A percentile compares a stretch with the other conserved stretches of the same genome.
Conservation (phyloP, 441 rosid species). For the Gossypium davidsonii region DNA sequence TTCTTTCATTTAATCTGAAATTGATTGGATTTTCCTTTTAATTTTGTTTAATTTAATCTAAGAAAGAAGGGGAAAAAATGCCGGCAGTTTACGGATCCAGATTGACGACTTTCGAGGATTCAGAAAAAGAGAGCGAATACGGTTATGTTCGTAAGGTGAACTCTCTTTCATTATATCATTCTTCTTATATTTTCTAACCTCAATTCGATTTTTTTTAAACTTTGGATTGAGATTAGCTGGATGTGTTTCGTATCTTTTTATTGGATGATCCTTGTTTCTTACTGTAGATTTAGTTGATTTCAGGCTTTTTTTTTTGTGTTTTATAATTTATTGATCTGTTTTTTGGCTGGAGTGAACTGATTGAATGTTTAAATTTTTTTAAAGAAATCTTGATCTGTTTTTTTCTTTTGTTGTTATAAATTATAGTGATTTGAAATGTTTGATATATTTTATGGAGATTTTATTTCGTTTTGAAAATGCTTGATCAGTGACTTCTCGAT, state of each 20-base stretch:
- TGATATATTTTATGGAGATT: not conserved
- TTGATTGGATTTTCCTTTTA: slow-evolving; percentile 9
- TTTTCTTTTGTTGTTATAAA: not conserved
- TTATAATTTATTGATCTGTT: slow-evolving; percentile 8
- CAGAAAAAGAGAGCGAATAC: slow-evolving; percentile 98
- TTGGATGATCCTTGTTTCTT: not conserved
- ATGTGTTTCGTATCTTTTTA: not conserved
- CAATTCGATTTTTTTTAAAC: not conserved
- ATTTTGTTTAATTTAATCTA: not conserved
- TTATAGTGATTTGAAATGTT: not conserved
- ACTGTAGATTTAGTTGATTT: not conserved
- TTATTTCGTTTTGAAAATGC: not conserved
- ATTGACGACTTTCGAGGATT: slow-evolving; percentile 90
- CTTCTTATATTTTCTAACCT: not conserved
- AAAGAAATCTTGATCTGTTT: not conserved
- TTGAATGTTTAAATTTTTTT: not conserved
- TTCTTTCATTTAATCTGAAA: not conserved
- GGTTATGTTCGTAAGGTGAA: slow-evolving; percentile 96
- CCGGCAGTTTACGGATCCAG: slow-evolving; percentile 83
- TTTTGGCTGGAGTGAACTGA: not conserved
- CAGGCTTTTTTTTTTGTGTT: not conserved
- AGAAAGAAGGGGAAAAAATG: slow-evolving; percentile 36
- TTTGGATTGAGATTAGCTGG: not conserved
- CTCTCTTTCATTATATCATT: not conserved
- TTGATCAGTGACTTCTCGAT: not conserved